phyloP scores from a whole-genome alignment of 768 basidiomycete genomes.

The Thelephora aurantiotincta region DNA sequence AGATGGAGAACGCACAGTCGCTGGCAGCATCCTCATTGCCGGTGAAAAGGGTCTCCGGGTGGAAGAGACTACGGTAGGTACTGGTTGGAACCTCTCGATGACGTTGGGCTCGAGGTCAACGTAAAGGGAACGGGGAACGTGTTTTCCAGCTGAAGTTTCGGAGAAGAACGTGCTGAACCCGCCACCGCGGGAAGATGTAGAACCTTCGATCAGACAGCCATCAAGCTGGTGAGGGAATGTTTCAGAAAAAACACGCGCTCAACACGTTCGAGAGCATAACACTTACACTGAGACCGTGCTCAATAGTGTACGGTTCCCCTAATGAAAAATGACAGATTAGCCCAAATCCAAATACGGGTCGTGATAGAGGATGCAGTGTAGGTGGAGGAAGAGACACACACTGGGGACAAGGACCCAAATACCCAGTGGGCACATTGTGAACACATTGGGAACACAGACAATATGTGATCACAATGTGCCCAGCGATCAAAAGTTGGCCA shows the following conservation, averaged over 20 bases:
- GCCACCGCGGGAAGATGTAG: slow-evolving; percentile 62
- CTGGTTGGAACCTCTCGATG: slow-evolving; percentile 94
- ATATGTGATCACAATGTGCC: too few species aligned
- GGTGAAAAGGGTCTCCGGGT: slow-evolving; percentile 95
- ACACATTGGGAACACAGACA: too few species aligned
- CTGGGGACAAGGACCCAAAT: too few species aligned
- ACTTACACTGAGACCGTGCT: slow-evolving; percentile 93
- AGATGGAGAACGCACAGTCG: slow-evolving; percentile 81
- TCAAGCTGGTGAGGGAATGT: slow-evolving; percentile 54
- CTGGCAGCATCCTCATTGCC: slow-evolving; percentile 99
- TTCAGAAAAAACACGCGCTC: slow-evolving; percentile 1
- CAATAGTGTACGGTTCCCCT: slow-evolving; percentile 99
- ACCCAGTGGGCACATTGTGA: too few species aligned
- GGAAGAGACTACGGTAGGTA: slow-evolving; percentile 93
- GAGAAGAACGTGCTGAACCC: slow-evolving; percentile 99
- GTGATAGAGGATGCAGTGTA: too few species aligned
- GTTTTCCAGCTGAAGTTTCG: slow-evolving; percentile 91
- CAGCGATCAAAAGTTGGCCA: too few species aligned
- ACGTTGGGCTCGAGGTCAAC: too few species aligned
- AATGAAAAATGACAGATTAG: slow-evolving; percentile 10
- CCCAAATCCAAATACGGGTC: too few species aligned
- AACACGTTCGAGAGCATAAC: slow-evolving; percentile 8
- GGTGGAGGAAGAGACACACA: too few species aligned
- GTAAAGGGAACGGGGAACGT: too few species aligned
- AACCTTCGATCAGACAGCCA: slow-evolving; percentile 74